Conservation (phyloP, 371 early-diverging fungal species). For the Chytridiales sp. region DNA sequence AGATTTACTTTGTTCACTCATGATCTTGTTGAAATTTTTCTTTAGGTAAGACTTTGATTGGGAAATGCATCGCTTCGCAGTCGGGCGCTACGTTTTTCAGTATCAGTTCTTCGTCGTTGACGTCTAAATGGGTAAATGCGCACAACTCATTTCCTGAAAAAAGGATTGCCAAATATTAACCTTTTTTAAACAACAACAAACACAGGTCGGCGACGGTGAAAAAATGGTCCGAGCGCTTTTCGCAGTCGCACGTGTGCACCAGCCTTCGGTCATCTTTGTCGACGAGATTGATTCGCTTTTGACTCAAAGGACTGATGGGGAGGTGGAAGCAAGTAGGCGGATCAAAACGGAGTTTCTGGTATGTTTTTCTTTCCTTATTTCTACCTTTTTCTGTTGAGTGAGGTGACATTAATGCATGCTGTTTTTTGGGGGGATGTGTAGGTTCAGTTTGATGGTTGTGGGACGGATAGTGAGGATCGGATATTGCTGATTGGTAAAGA, state of each 20-base stretch:
- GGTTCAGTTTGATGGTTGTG: constrained; percentile 72
- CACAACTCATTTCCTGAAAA: no score
- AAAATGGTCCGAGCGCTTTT: constrained; percentile 94
- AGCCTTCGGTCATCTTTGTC: constrained; percentile 86
- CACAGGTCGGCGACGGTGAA: constrained; percentile 85
- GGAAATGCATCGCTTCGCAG: constrained; percentile 87
- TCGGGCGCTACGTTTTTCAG: constrained; percentile 88
- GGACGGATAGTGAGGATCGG: constrained; percentile 67
- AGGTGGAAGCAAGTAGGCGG: constrained; percentile 82
- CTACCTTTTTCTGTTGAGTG: neutral
- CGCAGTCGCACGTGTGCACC: constrained; percentile 81
- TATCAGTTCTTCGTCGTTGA: constrained; percentile 85
- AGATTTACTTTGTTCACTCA: neutral
- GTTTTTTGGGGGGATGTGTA: constrained; percentile 2
- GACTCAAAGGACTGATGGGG: constrained; percentile 86
- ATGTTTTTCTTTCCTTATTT: constrained; percentile 22
- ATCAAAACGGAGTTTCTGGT: constrained; percentile 89
- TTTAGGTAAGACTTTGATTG: constrained; percentile 89
- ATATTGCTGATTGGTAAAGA: constrained; percentile 77
- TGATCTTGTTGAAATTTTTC: no score
- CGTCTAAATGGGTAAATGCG: constrained; percentile 83
- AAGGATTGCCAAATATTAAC: neutral
- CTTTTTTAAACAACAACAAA: neutral
- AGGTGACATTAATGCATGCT: no score
- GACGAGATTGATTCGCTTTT: constrained; percentile 90